Conservation (phyloP, 306 rosid genomes). For the Neltuma alba region DNA sequence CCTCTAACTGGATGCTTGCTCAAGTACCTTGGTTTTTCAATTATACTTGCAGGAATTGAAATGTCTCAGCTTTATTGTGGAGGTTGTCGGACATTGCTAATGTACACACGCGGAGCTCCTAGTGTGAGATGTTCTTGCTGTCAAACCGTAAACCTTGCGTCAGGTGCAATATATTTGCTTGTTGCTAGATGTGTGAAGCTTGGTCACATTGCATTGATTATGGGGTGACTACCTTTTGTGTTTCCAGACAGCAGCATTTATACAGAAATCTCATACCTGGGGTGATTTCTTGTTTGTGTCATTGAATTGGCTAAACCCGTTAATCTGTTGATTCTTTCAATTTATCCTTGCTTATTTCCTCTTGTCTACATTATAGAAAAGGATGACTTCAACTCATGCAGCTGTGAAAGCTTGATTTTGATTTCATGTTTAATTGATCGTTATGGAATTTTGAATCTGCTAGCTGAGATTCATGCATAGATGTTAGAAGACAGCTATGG, state of each 20-base stretch:
- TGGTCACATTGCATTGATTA: slow-evolving; percentile 10
- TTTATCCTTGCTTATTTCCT: background rate
- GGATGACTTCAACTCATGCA: background rate
- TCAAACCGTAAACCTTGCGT: slow-evolving; percentile 83
- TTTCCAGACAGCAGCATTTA: background rate
- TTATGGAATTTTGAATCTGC: background rate
- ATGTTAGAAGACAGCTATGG: background rate
- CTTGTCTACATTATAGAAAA: background rate
- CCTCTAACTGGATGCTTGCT: background rate
- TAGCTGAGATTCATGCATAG: background rate
- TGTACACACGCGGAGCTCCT: slow-evolving; percentile 90
- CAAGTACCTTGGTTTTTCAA: slow-evolving; percentile 16
- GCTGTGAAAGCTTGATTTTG: slow-evolving; percentile 9
- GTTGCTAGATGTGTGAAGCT: slow-evolving; percentile 10
- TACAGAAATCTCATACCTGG: slow-evolving; percentile 22
- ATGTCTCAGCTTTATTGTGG: slow-evolving; percentile 96
- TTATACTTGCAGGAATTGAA: slow-evolving; percentile 70
- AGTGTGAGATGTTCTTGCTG: slow-evolving; percentile 98
- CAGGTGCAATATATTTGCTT: slow-evolving; percentile 57
- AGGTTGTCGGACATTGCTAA: slow-evolving; percentile 92
- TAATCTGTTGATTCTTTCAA: background rate
- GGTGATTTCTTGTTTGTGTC: slow-evolving; percentile 29
- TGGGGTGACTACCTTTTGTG: background rate
- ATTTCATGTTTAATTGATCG: background rate
- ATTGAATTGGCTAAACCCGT: slow-evolving; percentile 14